Evolutionary conservation across 495 filamentous ascomycete genomes (phyloP).

Genomic region (Daldinia loculata): DNA sequence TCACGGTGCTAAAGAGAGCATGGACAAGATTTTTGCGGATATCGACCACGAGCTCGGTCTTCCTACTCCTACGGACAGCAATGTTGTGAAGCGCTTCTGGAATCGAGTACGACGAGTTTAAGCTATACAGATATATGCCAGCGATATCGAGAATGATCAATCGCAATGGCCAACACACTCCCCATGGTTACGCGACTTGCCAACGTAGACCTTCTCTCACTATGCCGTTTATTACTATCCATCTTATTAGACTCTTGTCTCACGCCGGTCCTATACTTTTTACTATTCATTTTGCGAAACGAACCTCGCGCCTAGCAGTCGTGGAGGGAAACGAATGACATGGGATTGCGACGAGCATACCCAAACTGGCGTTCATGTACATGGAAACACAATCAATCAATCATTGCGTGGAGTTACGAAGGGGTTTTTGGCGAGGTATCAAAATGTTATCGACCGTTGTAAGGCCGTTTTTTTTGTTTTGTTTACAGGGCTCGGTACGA

Average conservation of each 20-base stretch:
- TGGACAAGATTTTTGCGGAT: constrained; percentile 47
- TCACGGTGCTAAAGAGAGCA: constrained; percentile 42
- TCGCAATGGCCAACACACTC: neutral
- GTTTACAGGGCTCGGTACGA: constrained; percentile 18
- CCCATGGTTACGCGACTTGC: neutral
- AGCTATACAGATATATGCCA: neutral
- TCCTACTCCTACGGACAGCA: constrained; percentile 32
- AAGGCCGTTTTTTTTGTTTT: constrained; percentile 7
- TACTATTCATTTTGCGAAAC: constrained; percentile 10
- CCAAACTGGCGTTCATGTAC: constrained; percentile 25
- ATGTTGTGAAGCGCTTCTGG: constrained; percentile 48
- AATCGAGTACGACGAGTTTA: constrained; percentile 46
- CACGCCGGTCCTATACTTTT: constrained; percentile 3
- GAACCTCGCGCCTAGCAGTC: constrained; percentile 1
- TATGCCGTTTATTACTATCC: neutral
- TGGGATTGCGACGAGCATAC: constrained; percentile 18
- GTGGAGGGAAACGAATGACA: constrained; percentile 15
- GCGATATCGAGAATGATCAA: neutral
- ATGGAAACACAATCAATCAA: constrained; percentile 14
- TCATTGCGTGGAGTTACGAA: constrained; percentile 40
- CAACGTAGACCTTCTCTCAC: constrained; percentile 8
- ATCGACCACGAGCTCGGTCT: constrained; percentile 45
- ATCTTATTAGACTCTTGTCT: constrained; percentile 11
- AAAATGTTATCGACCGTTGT: constrained; percentile 32
- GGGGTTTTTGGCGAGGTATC: constrained; percentile 28